These are phyloP conservation scores for Cicer yamashitae DNA, from an alignment of 306 rosid species.

Conservation along the genomic window DNA sequence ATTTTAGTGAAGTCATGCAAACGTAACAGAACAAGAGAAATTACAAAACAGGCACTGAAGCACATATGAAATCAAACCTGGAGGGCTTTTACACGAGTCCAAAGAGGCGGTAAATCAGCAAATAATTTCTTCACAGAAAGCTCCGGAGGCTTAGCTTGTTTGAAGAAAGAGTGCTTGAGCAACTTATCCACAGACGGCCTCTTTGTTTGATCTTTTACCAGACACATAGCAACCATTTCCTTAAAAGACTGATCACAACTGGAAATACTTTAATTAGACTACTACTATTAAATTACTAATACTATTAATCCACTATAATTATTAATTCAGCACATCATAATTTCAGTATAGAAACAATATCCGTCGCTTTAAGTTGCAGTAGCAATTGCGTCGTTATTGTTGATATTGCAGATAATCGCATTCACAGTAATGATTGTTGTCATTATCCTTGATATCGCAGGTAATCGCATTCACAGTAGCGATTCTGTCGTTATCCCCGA, in stretches of 20 bases:
- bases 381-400: background rate
- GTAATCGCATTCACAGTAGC: background rate
- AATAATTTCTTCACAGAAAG: constrained; percentile 88
- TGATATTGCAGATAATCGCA: background rate
- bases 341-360: constrained; percentile 1
- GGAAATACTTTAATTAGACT: constrained; percentile 95
- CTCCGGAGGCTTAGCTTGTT: constrained; percentile 89
- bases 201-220: constrained; percentile 98
- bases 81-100: constrained; percentile 92
- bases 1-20: constrained; percentile 42
- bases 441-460: background rate
- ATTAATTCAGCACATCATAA: constrained; percentile 37
- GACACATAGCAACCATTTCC: constrained; percentile 99
- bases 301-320: background rate
- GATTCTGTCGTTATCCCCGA: background rate
- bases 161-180: constrained; percentile 90
- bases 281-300: constrained; percentile 47
- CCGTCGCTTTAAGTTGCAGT: background rate
- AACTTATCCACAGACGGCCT: constrained; percentile 94
- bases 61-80: constrained; percentile 63
- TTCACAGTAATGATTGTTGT: background rate
- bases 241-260: constrained; percentile 99
- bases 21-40: constrained; percentile 41
- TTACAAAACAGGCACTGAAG: constrained; percentile 26
- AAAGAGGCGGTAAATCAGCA: constrained; percentile 89